Conservation (phyloP, 2,329 filamentous ascomycete genomes). For the Alternaria sp. region DNA sequence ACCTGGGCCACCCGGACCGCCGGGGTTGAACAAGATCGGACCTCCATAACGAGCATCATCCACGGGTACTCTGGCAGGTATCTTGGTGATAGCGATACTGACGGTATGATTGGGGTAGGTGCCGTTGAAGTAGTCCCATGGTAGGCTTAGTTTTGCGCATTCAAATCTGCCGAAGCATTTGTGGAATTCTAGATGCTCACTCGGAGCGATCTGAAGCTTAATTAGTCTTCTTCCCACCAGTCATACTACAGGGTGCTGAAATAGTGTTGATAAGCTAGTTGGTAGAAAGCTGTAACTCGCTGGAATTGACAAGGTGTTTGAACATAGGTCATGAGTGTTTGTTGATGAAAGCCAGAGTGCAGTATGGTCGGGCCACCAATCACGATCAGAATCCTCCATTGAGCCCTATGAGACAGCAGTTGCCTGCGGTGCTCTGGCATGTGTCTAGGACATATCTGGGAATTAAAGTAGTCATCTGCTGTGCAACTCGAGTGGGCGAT, state of each 20-base stretch:
- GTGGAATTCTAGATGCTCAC: conserved; percentile 40
- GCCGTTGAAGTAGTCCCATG: conserved; percentile 50
- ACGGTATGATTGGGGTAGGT: conserved; percentile 38
- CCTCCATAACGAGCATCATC: conserved; percentile 52
- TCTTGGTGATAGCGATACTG: conserved; percentile 43
- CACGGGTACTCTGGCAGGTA: conserved; percentile 46
- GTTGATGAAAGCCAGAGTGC: not conserved
- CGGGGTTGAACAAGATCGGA: conserved; percentile 54
- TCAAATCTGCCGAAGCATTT: conserved; percentile 43
- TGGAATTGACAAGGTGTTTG: not conserved
- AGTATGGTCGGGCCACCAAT: conserved; percentile 2
- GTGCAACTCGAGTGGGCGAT: not conserved
- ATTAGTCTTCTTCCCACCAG: conserved; percentile 20
- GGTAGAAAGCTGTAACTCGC: not conserved
- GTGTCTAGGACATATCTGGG: not conserved
- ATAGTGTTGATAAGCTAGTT: not conserved
- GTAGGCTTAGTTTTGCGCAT: conserved; percentile 48
- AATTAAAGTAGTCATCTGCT: conserved; percentile 6
- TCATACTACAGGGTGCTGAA: not conserved
- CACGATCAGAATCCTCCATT: not conserved
- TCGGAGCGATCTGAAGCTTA: conserved; percentile 32
- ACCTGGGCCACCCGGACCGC: conserved; percentile 55
- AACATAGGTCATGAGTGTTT: not conserved
- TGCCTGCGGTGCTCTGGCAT: not conserved
- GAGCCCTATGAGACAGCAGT: not conserved